These are phyloP conservation scores for Rosa lucieae DNA, from an alignment of 306 rosid species.

Conservation along the genomic window DNA sequence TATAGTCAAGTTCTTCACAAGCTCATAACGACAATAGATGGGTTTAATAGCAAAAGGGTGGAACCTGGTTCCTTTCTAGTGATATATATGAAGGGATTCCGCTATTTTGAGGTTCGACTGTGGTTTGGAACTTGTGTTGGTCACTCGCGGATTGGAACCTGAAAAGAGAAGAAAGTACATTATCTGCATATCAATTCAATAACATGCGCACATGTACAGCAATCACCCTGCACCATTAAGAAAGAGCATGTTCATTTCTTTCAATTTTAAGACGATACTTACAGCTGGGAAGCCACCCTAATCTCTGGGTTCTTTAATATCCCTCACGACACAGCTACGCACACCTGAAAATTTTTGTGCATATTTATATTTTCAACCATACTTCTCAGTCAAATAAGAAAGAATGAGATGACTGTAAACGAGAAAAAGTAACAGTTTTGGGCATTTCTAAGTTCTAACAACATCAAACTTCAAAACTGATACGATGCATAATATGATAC, in stretches of 20 bases:
- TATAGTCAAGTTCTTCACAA: background rate
- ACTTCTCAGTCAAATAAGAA: background rate
- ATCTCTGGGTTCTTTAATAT: conserved; percentile 80
- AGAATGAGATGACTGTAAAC: background rate
- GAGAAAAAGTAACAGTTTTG: background rate
- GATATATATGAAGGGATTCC: conserved; percentile 27
- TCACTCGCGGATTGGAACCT: conserved; percentile 73
- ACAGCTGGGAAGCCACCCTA: conserved; percentile 83
- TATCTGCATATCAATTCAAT: conserved; percentile 1
- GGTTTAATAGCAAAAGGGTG: background rate
- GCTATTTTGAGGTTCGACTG: conserved; percentile 25
- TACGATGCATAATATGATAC: background rate
- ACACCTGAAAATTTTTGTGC: conserved; percentile 49
- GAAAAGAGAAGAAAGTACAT: conserved; percentile 23
- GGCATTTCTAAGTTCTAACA: background rate
- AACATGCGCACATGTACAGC: conserved; percentile 8
- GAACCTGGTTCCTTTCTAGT: conserved; percentile 2
- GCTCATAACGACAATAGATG: background rate
- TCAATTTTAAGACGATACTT: conserved; percentile 25
- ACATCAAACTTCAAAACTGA: background rate
- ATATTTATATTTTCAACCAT: background rate
- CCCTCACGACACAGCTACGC: conserved; percentile 82
- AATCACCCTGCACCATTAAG: conserved; percentile 4
- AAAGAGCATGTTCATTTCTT: background rate
- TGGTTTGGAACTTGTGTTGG: conserved; percentile 61